Conservation (phyloP, 331 rosid genomes). For the Dryas integrifolia region DNA sequence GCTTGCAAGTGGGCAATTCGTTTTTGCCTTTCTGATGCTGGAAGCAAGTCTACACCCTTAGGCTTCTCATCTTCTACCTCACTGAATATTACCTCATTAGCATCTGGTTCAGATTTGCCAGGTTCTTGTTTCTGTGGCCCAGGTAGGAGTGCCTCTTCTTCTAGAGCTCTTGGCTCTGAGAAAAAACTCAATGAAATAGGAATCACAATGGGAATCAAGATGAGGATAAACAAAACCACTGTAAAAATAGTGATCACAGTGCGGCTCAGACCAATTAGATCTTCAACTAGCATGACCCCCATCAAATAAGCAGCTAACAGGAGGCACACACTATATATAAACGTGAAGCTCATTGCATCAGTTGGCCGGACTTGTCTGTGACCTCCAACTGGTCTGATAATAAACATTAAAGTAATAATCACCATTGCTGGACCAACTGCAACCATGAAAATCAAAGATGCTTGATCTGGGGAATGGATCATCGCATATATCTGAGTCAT, state of each 20-base stretch:
- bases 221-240: slow-evolving; percentile 22
- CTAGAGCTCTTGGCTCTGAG: slow-evolving; percentile 23
- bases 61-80: slow-evolving; percentile 44
- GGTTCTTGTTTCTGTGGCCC: slow-evolving; percentile 24
- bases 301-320: slow-evolving; percentile 41
- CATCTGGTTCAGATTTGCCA: slow-evolving; percentile 18
- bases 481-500: slow-evolving; percentile 37
- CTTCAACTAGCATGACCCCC: slow-evolving; percentile 45
- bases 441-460: slow-evolving; percentile 38
- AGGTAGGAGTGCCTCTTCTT: slow-evolving; percentile 31
- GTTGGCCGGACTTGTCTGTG: slow-evolving; percentile 35
- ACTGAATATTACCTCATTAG: slow-evolving; percentile 33
- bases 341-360: slow-evolving; percentile 31
- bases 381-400: slow-evolving; percentile 42
- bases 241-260: slow-evolving; percentile 27
- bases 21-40: slow-evolving; percentile 33
- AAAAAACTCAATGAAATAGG: slow-evolving; percentile 28
- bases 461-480: slow-evolving; percentile 37
- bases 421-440: slow-evolving; percentile 43
- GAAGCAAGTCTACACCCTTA: slow-evolving; percentile 37
- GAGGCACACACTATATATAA: slow-evolving; percentile 36
- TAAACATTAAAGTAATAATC: slow-evolving; percentile 28
- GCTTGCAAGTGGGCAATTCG: slow-evolving; percentile 39
- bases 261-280: slow-evolving; percentile 31
- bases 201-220: slow-evolving; percentile 31